phyloP scores from a whole-genome alignment of 805 yeast species.

The Pichia nakasei region DNA sequence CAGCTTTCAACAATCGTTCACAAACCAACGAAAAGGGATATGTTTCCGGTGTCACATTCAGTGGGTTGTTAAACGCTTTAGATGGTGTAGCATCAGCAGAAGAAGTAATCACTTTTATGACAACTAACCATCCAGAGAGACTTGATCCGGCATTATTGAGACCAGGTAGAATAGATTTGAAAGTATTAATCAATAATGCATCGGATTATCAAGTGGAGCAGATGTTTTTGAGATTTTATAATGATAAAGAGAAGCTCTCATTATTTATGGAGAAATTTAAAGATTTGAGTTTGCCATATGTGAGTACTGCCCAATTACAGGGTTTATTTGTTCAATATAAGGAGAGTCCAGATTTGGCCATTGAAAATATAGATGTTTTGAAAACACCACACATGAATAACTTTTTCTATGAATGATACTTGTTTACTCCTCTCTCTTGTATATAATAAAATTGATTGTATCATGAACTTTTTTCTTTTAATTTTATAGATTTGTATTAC shows the following conservation, averaged over 20 bases:
- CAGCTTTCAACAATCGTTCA: slow-evolving; percentile 81
- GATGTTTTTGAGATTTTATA: slow-evolving; percentile 88
- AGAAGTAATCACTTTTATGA: slow-evolving; percentile 94
- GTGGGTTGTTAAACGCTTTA: slow-evolving; percentile 86
- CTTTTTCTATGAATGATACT: slow-evolving; percentile 23
- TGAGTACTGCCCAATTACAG: slow-evolving; percentile 91
- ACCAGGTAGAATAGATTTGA: slow-evolving; percentile 90
- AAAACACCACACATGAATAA: slow-evolving; percentile 27
- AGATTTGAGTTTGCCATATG: slow-evolving; percentile 40
- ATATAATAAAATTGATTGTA: no score
- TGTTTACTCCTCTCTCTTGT: background rate
- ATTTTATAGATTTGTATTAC: background rate
- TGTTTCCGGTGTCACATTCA: slow-evolving; percentile 85
- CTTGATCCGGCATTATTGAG: slow-evolving; percentile 88
- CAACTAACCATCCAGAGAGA: slow-evolving; percentile 93
- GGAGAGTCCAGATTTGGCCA: slow-evolving; percentile 67
- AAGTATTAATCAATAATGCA: slow-evolving; percentile 81
- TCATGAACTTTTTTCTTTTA: background rate
- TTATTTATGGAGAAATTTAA: slow-evolving; percentile 38
- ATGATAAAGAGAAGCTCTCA: slow-evolving; percentile 48
- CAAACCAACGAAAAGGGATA: slow-evolving; percentile 73
- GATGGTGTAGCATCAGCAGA: slow-evolving; percentile 98
- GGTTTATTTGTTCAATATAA: slow-evolving; percentile 93
- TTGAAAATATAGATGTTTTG: slow-evolving; percentile 49
- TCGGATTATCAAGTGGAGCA: slow-evolving; percentile 64